A percentile compares a stretch with the other conserved stretches of the same genome.
Evolutionary conservation across 257 asterid genomes (phyloP).

Genomic region (Fraxinus anomala): DNA sequence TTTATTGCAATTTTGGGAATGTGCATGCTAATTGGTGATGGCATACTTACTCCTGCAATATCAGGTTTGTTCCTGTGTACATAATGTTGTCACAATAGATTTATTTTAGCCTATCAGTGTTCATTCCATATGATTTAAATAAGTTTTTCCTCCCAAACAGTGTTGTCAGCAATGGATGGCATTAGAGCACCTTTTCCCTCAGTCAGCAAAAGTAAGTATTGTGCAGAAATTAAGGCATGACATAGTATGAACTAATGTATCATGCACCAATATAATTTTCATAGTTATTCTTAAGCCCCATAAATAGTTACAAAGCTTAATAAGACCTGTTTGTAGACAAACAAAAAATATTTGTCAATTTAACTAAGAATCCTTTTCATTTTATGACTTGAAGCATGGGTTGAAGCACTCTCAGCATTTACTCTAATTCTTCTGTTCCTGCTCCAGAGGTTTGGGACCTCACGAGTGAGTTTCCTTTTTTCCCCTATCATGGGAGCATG

Average conservation of each 20-base stretch:
- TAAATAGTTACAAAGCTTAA: constrained; percentile 5
- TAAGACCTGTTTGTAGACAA: not conserved
- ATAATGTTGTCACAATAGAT: not conserved
- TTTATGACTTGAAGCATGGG: constrained; percentile 40
- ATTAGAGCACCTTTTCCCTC: constrained; percentile 43
- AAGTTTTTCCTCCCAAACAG: constrained; percentile 22
- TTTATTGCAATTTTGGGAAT: constrained; percentile 56
- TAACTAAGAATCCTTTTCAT: not conserved
- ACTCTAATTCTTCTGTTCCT: constrained; percentile 43
- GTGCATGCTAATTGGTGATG: constrained; percentile 76
- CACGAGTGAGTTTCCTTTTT: constrained; percentile 46
- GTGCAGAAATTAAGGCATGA: not conserved
- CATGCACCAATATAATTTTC: not conserved
- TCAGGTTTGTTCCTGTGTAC: constrained; percentile 45
- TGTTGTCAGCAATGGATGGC: constrained; percentile 51
- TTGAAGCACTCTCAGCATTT: constrained; percentile 43
- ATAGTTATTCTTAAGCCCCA: not conserved
- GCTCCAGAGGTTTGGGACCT: constrained; percentile 50
- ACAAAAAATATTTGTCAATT: constrained; percentile 8
- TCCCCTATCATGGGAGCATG: constrained; percentile 46
- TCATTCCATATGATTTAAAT: not conserved
- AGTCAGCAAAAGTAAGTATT: constrained; percentile 38
- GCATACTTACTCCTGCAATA: constrained; percentile 70
- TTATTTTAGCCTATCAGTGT: not conserved
- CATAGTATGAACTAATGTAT: not conserved